Conservation (phyloP, 176 grass and related monocot genomes). For the Calamus simplicifolius region DNA sequence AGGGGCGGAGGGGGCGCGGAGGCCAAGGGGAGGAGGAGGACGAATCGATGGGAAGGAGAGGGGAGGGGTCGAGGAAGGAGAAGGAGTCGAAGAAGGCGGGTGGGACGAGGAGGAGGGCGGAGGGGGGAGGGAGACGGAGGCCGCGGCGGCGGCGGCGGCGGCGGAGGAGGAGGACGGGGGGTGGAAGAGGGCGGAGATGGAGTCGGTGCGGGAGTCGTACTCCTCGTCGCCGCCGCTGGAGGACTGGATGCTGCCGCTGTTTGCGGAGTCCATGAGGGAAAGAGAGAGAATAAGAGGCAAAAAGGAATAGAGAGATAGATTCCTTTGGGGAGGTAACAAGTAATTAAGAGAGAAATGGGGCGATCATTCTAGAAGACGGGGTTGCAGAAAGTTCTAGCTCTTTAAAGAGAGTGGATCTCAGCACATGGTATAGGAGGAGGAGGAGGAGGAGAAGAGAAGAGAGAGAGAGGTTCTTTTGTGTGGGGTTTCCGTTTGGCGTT, state of each 20-base stretch:
- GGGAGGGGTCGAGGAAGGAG: constrained; percentile 11
- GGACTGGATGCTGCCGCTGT: constrained; percentile 74
- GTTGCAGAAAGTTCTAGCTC: neutral
- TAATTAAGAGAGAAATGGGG: neutral
- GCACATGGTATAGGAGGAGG: constrained; percentile 6
- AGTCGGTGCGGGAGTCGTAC: constrained; percentile 53
- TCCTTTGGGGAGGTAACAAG: too few relatives aligned
- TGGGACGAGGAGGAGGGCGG: constrained; percentile 7
- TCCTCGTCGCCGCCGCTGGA: constrained; percentile 85
- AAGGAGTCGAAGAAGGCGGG: constrained; percentile 41
- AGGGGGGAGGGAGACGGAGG: constrained; percentile 19
- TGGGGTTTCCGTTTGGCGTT: too few relatives aligned
- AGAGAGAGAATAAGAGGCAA: neutral
- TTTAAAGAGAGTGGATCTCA: too few relatives aligned
- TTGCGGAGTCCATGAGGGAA: constrained; percentile 60
- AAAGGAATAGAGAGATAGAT: too few relatives aligned
- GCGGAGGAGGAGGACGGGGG: constrained; percentile 14
- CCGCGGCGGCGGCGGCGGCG: neutral
- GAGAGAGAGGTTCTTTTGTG: neutral
- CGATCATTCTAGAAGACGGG: constrained; percentile 20
- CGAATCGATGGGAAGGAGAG: constrained; percentile 21
- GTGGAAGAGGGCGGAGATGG: constrained; percentile 51
- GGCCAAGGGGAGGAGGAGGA: neutral
- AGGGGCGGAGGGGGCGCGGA: neutral
- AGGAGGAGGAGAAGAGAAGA: constrained; percentile 22